Evolutionary conservation across 2,329 filamentous ascomycete species (phyloP), one percentile per base, ranked within the genome.

Genomic region (Rachicladosporium sp.): DNA sequence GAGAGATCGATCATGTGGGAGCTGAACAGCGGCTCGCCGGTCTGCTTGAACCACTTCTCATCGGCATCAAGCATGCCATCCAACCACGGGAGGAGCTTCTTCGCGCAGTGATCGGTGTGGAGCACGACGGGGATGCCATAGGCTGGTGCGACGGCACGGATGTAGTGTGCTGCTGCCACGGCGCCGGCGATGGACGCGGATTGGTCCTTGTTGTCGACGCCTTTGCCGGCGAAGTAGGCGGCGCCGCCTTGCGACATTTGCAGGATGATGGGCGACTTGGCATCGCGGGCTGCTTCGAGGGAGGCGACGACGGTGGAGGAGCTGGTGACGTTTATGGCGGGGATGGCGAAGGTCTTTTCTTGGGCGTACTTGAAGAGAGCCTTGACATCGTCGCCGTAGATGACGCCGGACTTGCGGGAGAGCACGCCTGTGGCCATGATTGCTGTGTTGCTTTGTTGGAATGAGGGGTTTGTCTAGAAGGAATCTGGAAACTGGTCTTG

Each of bases 1-100:
- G 83, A 91, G 56, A 95, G 70, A 67, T 98, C 91, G 60, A 96
- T 94, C 91, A 98, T 98, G 80, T 98, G 91, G 54, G 78, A 85
- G 62, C 80, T 87, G 78, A 93, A 96, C 40, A 96, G 81, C 50
- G 91, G 89, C 67, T 88, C 82, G 68, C 83, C 83, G 63, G 89
- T 78, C 62, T 77, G 65, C 80, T 95, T 93, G 82, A 93, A 95
- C 74, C 88, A 89, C 45, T 71, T 74, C 78, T 96, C 91, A 59
- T 96, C 91, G 54, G 80, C 89, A 48, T 91, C 87, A 54, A 96
- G 68, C 80, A 95, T 88, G 63, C 88, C 88, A 60, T 95, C 88
- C 62, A 96, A 73, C 89, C 89, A 96, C 47, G 91, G 91, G 42
- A 96, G 80, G 44, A 96, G 85, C 80, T 96, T 96, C 83, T 96